phyloP scores from a whole-genome alignment of 2,329 filamentous ascomycete genomes.

The Thelonectria blattea region DNA sequence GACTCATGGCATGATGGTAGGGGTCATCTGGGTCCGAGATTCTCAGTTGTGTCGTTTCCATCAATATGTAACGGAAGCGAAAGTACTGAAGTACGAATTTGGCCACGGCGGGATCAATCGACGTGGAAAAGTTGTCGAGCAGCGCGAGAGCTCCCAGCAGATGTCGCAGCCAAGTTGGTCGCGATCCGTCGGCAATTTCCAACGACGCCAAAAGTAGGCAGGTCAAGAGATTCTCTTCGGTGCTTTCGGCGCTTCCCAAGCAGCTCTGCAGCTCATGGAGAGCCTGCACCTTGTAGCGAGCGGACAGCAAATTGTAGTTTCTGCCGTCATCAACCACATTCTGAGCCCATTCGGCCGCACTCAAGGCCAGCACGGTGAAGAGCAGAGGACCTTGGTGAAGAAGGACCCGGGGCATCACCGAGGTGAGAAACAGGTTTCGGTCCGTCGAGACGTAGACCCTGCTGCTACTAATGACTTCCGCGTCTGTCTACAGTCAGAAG shows the following conservation, averaged over 20 bases:
- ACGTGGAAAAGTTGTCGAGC: slow-evolving; percentile 27
- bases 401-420: slow-evolving; percentile 32
- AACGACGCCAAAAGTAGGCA: slow-evolving; percentile 33
- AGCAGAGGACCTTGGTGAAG: slow-evolving; percentile 25
- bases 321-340: slow-evolving; percentile 24
- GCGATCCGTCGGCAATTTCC: slow-evolving; percentile 33
- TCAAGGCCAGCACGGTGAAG: slow-evolving; percentile 33
- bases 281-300: slow-evolving; percentile 32
- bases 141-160: slow-evolving; percentile 35
- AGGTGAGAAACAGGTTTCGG: slow-evolving; percentile 30
- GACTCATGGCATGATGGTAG: slow-evolving; percentile 20
- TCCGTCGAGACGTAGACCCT: slow-evolving; percentile 34
- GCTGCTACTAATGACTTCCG: slow-evolving; percentile 31
- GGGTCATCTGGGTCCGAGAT: background rate
- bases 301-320: slow-evolving; percentile 30
- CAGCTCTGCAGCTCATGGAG: slow-evolving; percentile 28
- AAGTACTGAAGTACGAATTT: slow-evolving; percentile 34
- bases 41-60: slow-evolving; percentile 31
- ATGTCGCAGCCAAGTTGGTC: slow-evolving; percentile 31
- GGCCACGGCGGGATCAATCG: slow-evolving; percentile 25
- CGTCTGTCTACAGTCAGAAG: slow-evolving; percentile 25
- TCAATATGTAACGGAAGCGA: slow-evolving; percentile 33
- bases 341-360: slow-evolving; percentile 34
- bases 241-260: slow-evolving; percentile 19
- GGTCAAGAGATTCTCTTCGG: slow-evolving; percentile 31